These are phyloP conservation scores for Pyrenophora teres DNA, from an alignment of 2,329 filamentous ascomycete species.

Conservation along the genomic window DNA sequence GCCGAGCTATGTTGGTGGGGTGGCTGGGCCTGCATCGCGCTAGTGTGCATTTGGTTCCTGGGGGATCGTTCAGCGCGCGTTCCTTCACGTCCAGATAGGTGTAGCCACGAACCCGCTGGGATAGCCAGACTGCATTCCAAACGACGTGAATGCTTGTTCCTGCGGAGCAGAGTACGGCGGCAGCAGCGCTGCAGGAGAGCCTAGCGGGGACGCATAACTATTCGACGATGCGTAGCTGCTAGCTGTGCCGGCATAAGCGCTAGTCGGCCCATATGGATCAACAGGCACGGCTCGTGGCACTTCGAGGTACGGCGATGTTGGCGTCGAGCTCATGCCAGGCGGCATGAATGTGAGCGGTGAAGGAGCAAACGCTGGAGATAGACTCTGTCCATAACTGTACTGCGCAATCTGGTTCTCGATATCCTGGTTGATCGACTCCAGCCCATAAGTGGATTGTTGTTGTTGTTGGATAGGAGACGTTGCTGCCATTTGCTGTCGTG, in stretches of 20 bases:
- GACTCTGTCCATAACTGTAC: conserved; percentile 49
- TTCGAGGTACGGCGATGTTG: conserved; percentile 52
- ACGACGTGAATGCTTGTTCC: conserved; percentile 47
- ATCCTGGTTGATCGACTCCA: conserved; percentile 49
- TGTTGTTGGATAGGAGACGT: conserved; percentile 44
- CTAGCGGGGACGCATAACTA: conserved; percentile 46
- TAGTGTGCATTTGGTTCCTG: conserved; percentile 48
- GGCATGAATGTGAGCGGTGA: conserved; percentile 51
- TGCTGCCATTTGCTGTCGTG: conserved; percentile 43
- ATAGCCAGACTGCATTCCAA: conserved; percentile 48
- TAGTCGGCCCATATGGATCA: conserved; percentile 33
- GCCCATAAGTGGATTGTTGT: conserved; percentile 43
- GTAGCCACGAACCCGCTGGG: conserved; percentile 52
- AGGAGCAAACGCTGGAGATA: conserved; percentile 57
- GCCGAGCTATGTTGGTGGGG: conserved; percentile 28
- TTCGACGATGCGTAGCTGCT: conserved; percentile 39
- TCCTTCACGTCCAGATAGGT: conserved; percentile 50
- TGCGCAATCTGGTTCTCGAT: conserved; percentile 49
- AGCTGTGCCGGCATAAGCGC: conserved; percentile 34
- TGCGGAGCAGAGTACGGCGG: conserved; percentile 44
- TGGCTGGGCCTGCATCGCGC: conserved; percentile 29
- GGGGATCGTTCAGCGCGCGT: conserved; percentile 48
- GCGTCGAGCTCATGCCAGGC: conserved; percentile 38
- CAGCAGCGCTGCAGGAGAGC: conserved; percentile 42
- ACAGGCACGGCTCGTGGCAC: conserved; percentile 47